These are phyloP conservation scores for Monilinia fructigena DNA, from an alignment of 2,329 filamentous ascomycete genomes.

Conservation along the genomic window DNA sequence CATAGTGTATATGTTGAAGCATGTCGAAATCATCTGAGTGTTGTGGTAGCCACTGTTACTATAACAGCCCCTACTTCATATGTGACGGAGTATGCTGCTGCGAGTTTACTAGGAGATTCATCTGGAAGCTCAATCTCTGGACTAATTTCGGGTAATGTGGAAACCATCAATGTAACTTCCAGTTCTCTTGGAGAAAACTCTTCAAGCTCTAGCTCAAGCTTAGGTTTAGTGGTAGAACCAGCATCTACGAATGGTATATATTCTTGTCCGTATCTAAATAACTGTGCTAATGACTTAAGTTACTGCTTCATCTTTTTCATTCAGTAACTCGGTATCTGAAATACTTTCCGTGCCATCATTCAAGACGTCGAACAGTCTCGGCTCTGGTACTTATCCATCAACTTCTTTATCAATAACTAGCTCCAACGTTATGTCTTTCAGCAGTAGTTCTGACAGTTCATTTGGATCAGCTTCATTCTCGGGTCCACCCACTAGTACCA, in stretches of 20 bases:
- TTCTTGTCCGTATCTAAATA: not conserved
- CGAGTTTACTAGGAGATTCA: not conserved
- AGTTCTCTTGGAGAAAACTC: not conserved
- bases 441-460: not conserved
- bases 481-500: not conserved
- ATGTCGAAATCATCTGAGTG: not conserved
- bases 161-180: not conserved
- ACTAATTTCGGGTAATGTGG: not conserved
- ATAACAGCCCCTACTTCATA: conserved; percentile 13
- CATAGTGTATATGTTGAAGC: conserved; percentile 14
- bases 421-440: not conserved
- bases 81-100: conserved; percentile 4
- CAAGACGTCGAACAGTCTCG: not conserved
- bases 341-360: not conserved
- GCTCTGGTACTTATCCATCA: not conserved
- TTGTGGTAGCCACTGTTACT: conserved; percentile 1
- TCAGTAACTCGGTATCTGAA: not conserved
- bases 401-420: not conserved
- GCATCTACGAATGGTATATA: not conserved
- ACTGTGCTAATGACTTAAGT: not conserved
- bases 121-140: not conserved
- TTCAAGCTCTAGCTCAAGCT: not conserved
- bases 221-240: not conserved
- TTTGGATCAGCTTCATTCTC: not conserved
- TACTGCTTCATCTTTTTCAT: not conserved